A percentile compares a stretch with the other conserved stretches of the same genome.
These are phyloP conservation scores for Aspergillus proliferans DNA, from an alignment of 2,329 filamentous ascomycete species.

Conservation along the genomic window DNA sequence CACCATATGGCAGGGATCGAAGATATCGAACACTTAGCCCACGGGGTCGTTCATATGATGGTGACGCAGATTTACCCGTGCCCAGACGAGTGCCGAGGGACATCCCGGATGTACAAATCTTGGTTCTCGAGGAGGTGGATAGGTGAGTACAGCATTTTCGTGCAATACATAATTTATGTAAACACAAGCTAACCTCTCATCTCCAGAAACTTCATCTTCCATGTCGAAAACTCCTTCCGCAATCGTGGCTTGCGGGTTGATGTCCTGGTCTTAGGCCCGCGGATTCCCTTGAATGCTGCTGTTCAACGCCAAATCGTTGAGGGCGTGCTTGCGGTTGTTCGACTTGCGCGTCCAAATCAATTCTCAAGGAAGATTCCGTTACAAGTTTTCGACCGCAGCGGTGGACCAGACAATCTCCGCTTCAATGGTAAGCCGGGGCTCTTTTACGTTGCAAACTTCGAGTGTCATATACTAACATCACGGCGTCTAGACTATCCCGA, in stretches of 20 bases:
- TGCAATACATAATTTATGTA: neutral
- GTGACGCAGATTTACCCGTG: slow-evolving; percentile 61
- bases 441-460: neutral
- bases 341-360: slow-evolving; percentile 66
- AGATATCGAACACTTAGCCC: slow-evolving; percentile 66
- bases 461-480: slow-evolving; percentile 8
- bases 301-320: slow-evolving; percentile 80
- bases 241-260: slow-evolving; percentile 67
- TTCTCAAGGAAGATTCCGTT: slow-evolving; percentile 67
- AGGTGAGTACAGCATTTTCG: slow-evolving; percentile 30
- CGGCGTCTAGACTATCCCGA: slow-evolving; percentile 64
- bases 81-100: slow-evolving; percentile 66
- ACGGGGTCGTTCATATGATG: slow-evolving; percentile 47
- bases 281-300: slow-evolving; percentile 70
- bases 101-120: slow-evolving; percentile 83
- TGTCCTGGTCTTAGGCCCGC: slow-evolving; percentile 70
- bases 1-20: slow-evolving; percentile 59
- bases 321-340: slow-evolving; percentile 78
- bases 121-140: slow-evolving; percentile 71
- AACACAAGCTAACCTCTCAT: slow-evolving; percentile 10
- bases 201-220: slow-evolving; percentile 67
- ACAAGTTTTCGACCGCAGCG: slow-evolving; percentile 76
- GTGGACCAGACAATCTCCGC: slow-evolving; percentile 65
- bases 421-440: slow-evolving; percentile 57
- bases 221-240: slow-evolving; percentile 71